Evolutionary conservation across 805 yeast species (phyloP), one percentile per base, ranked within the genome.

Genomic region (Metschnikowia lunata): DNA sequence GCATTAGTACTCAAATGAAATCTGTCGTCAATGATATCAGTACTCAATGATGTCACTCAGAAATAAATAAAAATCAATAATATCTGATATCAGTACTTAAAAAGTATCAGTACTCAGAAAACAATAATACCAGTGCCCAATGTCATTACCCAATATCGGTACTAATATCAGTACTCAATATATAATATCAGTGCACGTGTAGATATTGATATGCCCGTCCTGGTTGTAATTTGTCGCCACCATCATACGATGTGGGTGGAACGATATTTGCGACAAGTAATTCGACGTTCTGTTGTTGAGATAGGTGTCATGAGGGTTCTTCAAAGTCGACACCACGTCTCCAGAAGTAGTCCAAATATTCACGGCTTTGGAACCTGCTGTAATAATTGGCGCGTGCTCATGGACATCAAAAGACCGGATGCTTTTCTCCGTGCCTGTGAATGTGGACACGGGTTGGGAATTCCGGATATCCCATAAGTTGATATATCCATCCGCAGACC

Each of bases 221-320:
- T 88, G 95, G 42, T 82, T 76, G 60, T 85, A 85, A 54, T 84
- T 83, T 1, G 88, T 86, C 1, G 97, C 97, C 60, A 93, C 59
- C 78, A 88, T 79, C 96, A 93, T 88, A 50, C 91, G 72, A 60
- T 93, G 99, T 2, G 99, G 99, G 61, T 93, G 99, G 57, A 93
- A 79, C 0, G 83, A 72, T 51, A 88, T 61, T 2, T 82, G 72
- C 2, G 88, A 80, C 35, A 90, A 72, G 52, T 83, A 85, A 43
- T 65, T 67, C 23, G 74, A 68, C 6, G 72, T 71, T 47, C 79
- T 54, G 38, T 67, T 70, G n/a, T 73, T 49, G 62, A 76, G 62
- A 56, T 75, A 67, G 10, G 57, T 58, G 52, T 68, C 65, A 57
- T 69, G 65, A 31, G 77, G 72, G 59, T 60, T 80, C 56, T 75